Base-by-base conservation (phyloP, 2,329 filamentous ascomycete genomes). In the Periconia sp. region DNA sequence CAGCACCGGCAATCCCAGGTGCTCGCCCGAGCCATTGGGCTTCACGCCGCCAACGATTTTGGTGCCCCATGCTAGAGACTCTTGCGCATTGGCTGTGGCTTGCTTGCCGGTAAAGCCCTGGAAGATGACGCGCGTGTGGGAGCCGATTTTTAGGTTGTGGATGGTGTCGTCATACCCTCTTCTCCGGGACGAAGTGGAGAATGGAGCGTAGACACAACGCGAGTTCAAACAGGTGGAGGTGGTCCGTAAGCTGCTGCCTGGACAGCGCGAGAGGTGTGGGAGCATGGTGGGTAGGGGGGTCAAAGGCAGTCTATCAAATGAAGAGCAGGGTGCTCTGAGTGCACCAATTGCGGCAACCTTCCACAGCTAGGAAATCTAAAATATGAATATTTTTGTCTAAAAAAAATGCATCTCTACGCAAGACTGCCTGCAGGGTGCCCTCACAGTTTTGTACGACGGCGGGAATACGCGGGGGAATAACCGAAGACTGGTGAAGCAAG, bases 1-100 rank as follows among this genome's bases (percentile, higher is more conserved):
- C 15, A 90, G 74, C 1, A 92, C 78, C 1, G 88, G 88, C 24
- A 89, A 73, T 2, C 85, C 87, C 15, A 92, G 72, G 72, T 92
- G 88, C 60, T 88, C 82, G 34, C 84, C 84, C 43, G 82, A 79
- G 35, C 84, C 82, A 3, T 83, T 84, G 1, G 88, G 88, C 39
- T 83, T 89, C 13, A 91, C 86, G 18, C 88, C 88, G 21, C 88
- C 88, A 0, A 92, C 86, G 46, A 92, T 85, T 25, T 89, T 87
- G 26, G 88, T 92, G 10, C 88, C 88, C 80, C 87, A 92, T 67
- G 78, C 82, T 45, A 92, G 72, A 10, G 87, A 89, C 65, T 91
- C 86, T 66, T 82, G 81, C 22, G 87, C 88, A 69, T 92, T 91
- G 54, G 82, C 81, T 2, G 88, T 92, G 9, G 88, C 87, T 70